These are phyloP conservation scores for Litchi chinensis DNA, from an alignment of 345 rosid species.

Conservation along the genomic window DNA sequence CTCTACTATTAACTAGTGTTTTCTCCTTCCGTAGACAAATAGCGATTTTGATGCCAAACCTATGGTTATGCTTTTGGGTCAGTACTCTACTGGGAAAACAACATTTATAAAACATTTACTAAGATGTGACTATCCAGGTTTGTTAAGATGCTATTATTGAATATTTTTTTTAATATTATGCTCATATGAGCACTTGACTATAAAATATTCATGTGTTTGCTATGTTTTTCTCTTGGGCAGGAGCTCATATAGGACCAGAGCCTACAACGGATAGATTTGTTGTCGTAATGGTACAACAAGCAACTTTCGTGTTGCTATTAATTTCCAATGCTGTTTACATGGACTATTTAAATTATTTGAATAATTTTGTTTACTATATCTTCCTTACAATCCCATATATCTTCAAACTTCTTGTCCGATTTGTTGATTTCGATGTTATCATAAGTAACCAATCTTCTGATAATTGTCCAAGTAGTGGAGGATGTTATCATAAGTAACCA, in stretches of 20 bases:
- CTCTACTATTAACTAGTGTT: conserved; percentile 2
- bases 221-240: conserved; percentile 36
- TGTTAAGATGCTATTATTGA: neutral
- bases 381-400: too few relatives aligned
- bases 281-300: conserved; percentile 77
- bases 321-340: neutral
- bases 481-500: too few relatives aligned
- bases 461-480: too few relatives aligned
- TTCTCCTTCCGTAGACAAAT: conserved; percentile 53
- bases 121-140: conserved; percentile 82
- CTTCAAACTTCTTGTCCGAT: neutral
- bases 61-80: conserved; percentile 97
- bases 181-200: neutral
- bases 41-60: conserved; percentile 98
- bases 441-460: neutral
- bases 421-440: neutral
- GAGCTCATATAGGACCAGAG: conserved; percentile 98
- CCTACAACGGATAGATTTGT: conserved; percentile 99
- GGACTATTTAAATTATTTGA: neutral
- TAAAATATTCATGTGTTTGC: conserved; percentile 14
- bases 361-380: neutral
- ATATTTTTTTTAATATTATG: neutral
- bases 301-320: neutral
- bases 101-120: conserved; percentile 92
- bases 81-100: conserved; percentile 95